Percentiles rank a stretch among this genome's conserved stretches.
Conservation (phyloP, 192 early-diverging fungal genomes). For the Lobosporangium transversale region DNA sequence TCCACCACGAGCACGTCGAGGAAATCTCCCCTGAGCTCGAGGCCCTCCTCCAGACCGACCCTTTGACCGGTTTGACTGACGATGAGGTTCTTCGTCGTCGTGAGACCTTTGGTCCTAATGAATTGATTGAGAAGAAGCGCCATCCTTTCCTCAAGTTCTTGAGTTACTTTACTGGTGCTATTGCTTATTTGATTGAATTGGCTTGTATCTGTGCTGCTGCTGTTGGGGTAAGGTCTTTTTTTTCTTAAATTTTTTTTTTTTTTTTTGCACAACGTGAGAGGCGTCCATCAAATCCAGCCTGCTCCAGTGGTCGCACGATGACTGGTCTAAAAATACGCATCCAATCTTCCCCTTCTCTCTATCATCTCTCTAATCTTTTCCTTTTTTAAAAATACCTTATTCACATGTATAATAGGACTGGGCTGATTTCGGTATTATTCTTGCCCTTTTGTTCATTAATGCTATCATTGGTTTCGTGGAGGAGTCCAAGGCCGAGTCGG, state of each 20-base stretch:
- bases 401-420: conserved; percentile 18
- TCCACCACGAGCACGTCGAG: conserved; percentile 76
- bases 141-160: conserved; percentile 88
- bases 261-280: neutral
- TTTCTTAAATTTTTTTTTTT: neutral
- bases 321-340: neutral
- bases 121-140: conserved; percentile 81
- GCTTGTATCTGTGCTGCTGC: conserved; percentile 80
- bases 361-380: neutral
- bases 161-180: conserved; percentile 85
- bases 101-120: conserved; percentile 83
- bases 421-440: conserved; percentile 84
- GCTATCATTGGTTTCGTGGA: conserved; percentile 92
- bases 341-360: neutral
- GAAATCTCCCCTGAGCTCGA: conserved; percentile 85
- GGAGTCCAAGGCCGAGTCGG: conserved; percentile 91
- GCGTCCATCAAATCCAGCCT: too few relatives aligned
- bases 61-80: conserved; percentile 74
- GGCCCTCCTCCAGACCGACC: conserved; percentile 74
- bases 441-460: conserved; percentile 82
- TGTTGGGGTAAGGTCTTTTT: conserved; percentile 57
- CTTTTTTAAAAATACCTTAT: neutral
- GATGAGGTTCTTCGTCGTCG: conserved; percentile 75
- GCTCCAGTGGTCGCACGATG: too few relatives aligned
- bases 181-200: conserved; percentile 90